Evolutionary conservation across 768 basidiomycete species (phyloP), one percentile per base, ranked within the genome.

Genomic region (Auriscalpium vulgare): DNA sequence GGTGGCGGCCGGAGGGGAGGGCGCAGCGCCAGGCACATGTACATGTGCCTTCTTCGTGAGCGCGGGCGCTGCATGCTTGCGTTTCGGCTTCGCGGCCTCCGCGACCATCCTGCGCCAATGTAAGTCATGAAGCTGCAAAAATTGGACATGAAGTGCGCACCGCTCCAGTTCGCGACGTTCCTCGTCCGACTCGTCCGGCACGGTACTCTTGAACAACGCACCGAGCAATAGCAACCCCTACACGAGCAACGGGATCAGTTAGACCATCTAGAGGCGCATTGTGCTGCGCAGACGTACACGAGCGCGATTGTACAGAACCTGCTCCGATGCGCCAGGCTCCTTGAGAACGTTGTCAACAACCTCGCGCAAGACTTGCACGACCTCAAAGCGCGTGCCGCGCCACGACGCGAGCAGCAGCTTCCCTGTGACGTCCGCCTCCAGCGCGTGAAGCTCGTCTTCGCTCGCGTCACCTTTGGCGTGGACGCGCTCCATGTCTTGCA

Each of bases 361-460:
- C 76, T 91, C 85, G 51, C 92, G 81, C 49, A 95, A 76, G 13
- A 97, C 92, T 64, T 92, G 88, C 19, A 88, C 81, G 44, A 98
- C 93, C 72, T 99, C 97, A 66, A 97, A 83, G 52, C 95, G 84
- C 3, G 95, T 95, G 13, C 95, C 97, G 56, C 94, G 85, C 97
- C 97, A 99, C 23, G 95, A 95, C 7, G 95, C 95, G 34, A 98
- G 83, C 73, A 98, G 81, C 67, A 97, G 93, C 76, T 92, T 95
- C 49, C 93, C 93, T 1, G 91, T 95, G 58, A 98, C 80, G 65
- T 97, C 95, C 76, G 88, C 85, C 71, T 97, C 95, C 50, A 97
- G 69, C 2, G 88, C 88, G 57, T 84, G 79, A 23, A 95, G 72
- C 69, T 94, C 83, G 51, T 95, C 95, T 66, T 95, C 94, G 10